Evolutionary conservation across 2,329 filamentous ascomycete genomes (phyloP).

Genomic region (Ceratocystis variospora): DNA sequence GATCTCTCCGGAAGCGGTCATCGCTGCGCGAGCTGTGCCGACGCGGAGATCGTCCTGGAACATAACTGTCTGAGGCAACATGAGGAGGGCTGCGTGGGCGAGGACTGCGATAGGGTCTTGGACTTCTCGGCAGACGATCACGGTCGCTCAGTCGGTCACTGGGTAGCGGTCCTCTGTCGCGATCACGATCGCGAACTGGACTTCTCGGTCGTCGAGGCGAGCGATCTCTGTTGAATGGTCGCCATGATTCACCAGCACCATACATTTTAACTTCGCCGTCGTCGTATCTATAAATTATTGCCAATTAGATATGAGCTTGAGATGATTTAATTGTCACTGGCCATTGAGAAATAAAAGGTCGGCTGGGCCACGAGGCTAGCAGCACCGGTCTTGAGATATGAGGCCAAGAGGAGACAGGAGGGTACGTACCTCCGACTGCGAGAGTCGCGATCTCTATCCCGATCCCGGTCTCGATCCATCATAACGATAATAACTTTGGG

Average conservation of each 20-base stretch:
- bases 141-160: slow-evolving; percentile 20
- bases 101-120: slow-evolving; percentile 22
- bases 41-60: slow-evolving; percentile 32
- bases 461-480: slow-evolving; percentile 9
- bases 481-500: neutral
- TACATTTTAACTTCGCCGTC: slow-evolving; percentile 49
- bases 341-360: neutral
- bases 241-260: slow-evolving; percentile 47
- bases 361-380: neutral
- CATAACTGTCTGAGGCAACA: slow-evolving; percentile 33
- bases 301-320: neutral
- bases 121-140: slow-evolving; percentile 28
- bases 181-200: slow-evolving; percentile 20
- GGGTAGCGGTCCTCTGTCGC: neutral
- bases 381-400: neutral
- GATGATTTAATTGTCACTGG: neutral
- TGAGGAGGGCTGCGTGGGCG: slow-evolving; percentile 29
- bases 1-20: slow-evolving; percentile 31
- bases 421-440: slow-evolving; percentile 27
- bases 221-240: slow-evolving; percentile 40
- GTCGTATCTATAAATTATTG: slow-evolving; percentile 35
- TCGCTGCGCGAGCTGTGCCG: slow-evolving; percentile 30
- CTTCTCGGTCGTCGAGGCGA: slow-evolving; percentile 28
- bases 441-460: slow-evolving; percentile 26
- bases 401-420: no score